phyloP scores from a whole-genome alignment of 176 grass and related monocot species.

The Rhynchospora pubera region DNA sequence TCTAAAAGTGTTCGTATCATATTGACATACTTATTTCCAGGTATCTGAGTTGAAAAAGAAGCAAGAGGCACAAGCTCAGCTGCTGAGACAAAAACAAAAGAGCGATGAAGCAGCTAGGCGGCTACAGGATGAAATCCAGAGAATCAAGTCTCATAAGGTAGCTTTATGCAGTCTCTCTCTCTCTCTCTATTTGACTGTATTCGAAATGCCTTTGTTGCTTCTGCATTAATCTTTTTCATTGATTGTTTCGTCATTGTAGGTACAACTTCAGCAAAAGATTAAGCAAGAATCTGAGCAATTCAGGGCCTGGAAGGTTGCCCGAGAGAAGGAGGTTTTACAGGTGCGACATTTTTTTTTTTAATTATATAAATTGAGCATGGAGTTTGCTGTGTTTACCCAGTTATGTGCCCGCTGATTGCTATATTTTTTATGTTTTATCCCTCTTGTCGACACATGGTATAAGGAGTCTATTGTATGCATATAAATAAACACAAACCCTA shows the following conservation, averaged over 20 bases:
- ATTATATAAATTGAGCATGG: background rate
- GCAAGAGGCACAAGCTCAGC: slow-evolving; percentile 72
- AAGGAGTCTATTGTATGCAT: background rate
- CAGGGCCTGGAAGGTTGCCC: slow-evolving; percentile 84
- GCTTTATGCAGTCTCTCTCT: background rate
- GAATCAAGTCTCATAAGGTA: slow-evolving; percentile 95
- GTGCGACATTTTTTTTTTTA: slow-evolving; percentile 23
- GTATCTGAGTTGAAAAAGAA: slow-evolving; percentile 86
- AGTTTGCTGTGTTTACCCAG: slow-evolving; percentile 12
- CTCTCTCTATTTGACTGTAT: background rate
- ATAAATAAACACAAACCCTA: background rate
- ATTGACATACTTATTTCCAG: slow-evolving; percentile 28
- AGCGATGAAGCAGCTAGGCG: slow-evolving; percentile 73
- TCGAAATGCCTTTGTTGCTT: background rate
- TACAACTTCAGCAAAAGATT: slow-evolving; percentile 97
- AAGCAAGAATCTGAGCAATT: slow-evolving; percentile 98
- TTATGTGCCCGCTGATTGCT: background rate
- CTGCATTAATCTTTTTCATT: background rate
- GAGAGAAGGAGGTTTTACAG: slow-evolving; percentile 96
- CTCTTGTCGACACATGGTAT: background rate
- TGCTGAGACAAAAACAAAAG: slow-evolving; percentile 80
- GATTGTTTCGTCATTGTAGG: slow-evolving; percentile 29
- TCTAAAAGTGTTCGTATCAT: background rate
- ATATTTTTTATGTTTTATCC: background rate
- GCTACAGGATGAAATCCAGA: slow-evolving; percentile 81